These are phyloP conservation scores for Rhodotorula sp. DNA, from an alignment of 1,284 basidiomycete genomes.

Conservation along the genomic window DNA sequence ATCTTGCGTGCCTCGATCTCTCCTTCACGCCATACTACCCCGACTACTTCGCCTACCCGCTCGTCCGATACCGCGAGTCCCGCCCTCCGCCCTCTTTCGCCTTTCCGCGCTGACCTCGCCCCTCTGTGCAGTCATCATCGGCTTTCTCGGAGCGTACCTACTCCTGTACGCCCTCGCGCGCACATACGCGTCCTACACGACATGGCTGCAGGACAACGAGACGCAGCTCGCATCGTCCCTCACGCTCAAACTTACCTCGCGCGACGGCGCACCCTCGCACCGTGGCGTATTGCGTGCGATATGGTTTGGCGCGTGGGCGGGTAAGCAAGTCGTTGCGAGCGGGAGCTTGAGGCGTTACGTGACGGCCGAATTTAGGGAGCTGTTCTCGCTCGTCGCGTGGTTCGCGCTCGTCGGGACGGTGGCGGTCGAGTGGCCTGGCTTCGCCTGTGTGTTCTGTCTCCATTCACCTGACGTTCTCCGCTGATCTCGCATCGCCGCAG, in stretches of 20 bases:
- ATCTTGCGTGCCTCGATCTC: conserved; percentile 80
- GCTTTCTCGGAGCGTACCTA: conserved; percentile 70
- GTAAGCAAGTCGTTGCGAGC: conserved; percentile 78
- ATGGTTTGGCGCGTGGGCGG: conserved; percentile 86
- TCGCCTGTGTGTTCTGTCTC: conserved; percentile 68
- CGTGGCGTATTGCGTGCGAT: conserved; percentile 70
- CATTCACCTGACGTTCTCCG: too few relatives aligned
- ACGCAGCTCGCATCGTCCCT: conserved; percentile 45
- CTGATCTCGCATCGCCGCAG: conserved; percentile 54
- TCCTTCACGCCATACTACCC: conserved; percentile 71
- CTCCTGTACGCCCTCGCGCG: conserved; percentile 74
- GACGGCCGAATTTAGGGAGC: conserved; percentile 88
- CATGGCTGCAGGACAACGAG: conserved; percentile 42
- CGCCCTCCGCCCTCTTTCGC: not conserved
- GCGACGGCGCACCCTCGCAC: conserved; percentile 52
- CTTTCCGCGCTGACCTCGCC: not conserved
- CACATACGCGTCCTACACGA: conserved; percentile 68
- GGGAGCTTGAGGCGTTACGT: conserved; percentile 87
- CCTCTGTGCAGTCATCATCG: conserved; percentile 63
- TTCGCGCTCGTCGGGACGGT: conserved; percentile 77
- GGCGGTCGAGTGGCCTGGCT: conserved; percentile 89
- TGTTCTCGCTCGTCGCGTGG: conserved; percentile 88
- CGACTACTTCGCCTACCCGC: conserved; percentile 67
- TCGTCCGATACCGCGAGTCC: conserved; percentile 66
- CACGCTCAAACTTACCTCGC: conserved; percentile 39